These are phyloP conservation scores for Vickermania ingenoplastis DNA, from an alignment of 208 protist genomes.

Conservation along the genomic window DNA sequence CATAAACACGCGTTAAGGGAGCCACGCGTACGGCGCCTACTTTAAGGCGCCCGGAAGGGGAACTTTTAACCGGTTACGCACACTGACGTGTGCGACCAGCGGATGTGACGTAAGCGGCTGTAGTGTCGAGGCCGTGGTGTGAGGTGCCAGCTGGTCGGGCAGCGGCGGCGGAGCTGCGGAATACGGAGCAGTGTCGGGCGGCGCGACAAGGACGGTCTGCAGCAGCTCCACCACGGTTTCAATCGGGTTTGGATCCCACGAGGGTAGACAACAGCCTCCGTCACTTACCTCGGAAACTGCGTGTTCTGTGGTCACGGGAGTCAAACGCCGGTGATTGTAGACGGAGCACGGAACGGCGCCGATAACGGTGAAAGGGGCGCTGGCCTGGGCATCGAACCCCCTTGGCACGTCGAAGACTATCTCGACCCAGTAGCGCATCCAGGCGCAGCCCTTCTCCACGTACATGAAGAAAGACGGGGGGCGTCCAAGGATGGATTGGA, in stretches of 20 bases:
- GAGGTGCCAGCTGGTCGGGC: not conserved
- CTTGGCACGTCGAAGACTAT: conserved; percentile 25
- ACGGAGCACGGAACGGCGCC: conserved; percentile 6
- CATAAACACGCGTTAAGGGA: no score
- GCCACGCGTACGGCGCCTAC: no score
- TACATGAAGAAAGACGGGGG: not conserved
- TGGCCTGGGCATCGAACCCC: conserved; percentile 20
- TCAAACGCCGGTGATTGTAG: not conserved
- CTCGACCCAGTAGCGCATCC: conserved; percentile 21
- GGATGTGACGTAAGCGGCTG: no score
- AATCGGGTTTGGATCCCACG: not conserved
- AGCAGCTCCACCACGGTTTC: not conserved
- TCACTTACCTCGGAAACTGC: not conserved
- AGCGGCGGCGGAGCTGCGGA: not conserved
- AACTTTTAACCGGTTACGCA: no score
- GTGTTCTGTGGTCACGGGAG: not conserved
- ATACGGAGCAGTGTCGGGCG: not conserved
- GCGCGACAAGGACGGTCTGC: not conserved
- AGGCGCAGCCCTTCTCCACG: not conserved
- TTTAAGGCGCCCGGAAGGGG: no score
- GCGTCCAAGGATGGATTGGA: not conserved
- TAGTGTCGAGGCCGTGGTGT: no score
- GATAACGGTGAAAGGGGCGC: conserved; percentile 10
- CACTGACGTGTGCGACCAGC: no score
- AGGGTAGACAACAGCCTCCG: not conserved